A percentile compares a stretch with the other conserved stretches of the same genome.
Conservation (phyloP, 139 green algal genomes). For the Haematococcus sp. region DNA sequence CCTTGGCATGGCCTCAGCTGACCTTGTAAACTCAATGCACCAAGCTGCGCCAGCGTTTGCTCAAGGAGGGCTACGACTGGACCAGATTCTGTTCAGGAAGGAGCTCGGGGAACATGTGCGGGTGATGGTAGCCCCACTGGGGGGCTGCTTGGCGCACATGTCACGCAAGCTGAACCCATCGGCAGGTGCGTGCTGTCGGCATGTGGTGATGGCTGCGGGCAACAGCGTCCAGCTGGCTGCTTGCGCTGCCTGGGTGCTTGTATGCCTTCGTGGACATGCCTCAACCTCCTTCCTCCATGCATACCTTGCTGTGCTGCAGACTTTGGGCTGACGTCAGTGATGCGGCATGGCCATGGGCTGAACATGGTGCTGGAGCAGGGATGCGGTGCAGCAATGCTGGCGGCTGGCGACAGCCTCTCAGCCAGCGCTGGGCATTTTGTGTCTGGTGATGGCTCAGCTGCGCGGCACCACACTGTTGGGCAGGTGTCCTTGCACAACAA, state of each 20-base stretch:
- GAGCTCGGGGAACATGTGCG: neutral
- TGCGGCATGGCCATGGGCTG: constrained; percentile 1
- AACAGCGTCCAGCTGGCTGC: neutral
- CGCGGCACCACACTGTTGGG: neutral
- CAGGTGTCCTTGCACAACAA: neutral
- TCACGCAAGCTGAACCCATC: constrained; percentile 8
- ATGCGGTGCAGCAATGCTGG: neutral
- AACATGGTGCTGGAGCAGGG: neutral
- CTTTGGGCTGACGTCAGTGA: neutral
- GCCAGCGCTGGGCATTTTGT: constrained; percentile 8
- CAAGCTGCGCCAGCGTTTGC: neutral
- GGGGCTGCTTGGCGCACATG: constrained; percentile 2
- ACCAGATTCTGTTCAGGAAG: constrained; percentile 6
- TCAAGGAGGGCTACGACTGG: neutral
- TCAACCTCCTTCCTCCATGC: too few species aligned
- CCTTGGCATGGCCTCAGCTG: too few species aligned
- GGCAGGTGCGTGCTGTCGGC: neutral
- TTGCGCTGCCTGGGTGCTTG: neutral
- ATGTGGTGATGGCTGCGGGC: neutral
- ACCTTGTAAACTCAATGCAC: neutral
- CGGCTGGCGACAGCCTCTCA: neutral
- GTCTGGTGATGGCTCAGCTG: neutral
- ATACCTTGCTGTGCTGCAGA: neutral
- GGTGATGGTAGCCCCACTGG: neutral
- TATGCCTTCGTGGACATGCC: too few species aligned